phyloP scores from a whole-genome alignment of 2,329 filamentous ascomycete species.

The Trichocomaceae sp. region DNA sequence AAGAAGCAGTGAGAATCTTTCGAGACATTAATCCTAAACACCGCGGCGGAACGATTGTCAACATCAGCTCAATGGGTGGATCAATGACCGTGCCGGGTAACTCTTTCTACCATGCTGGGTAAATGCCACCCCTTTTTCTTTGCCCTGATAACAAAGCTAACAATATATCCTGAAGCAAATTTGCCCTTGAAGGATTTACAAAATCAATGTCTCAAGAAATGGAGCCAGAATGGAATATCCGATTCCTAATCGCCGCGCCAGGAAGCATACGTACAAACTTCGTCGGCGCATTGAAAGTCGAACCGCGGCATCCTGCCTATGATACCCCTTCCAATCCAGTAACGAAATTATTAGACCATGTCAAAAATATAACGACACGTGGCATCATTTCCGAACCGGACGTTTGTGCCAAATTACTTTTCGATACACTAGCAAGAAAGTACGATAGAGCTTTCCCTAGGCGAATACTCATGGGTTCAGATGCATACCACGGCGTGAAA shows the following conservation, averaged over 20 bases:
- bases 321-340: neutral
- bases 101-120: slow-evolving; percentile 17
- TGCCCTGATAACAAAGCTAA: neutral
- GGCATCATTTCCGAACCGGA: slow-evolving; percentile 15
- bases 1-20: neutral
- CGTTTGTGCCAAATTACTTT: slow-evolving; percentile 15
- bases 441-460: slow-evolving; percentile 9
- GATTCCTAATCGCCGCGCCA: slow-evolving; percentile 41
- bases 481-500: slow-evolving; percentile 11
- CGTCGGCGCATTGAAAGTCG: neutral
- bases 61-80: slow-evolving; percentile 18
- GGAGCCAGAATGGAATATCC: slow-evolving; percentile 24
- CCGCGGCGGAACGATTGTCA: slow-evolving; percentile 16
- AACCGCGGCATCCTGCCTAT: slow-evolving; percentile 2
- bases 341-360: slow-evolving; percentile 12
- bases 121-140: neutral
- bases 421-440: slow-evolving; percentile 9
- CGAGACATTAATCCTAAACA: neutral
- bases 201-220: slow-evolving; percentile 20
- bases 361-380: slow-evolving; percentile 11
- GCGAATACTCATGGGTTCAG: slow-evolving; percentile 15
- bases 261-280: slow-evolving; percentile 19
- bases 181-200: slow-evolving; percentile 20
- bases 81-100: slow-evolving; percentile 17
- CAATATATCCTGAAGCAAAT: slow-evolving; percentile 10